phyloP scores from a whole-genome alignment of 2,329 filamentous ascomycete species.

The Corniculantispora saksenae region DNA sequence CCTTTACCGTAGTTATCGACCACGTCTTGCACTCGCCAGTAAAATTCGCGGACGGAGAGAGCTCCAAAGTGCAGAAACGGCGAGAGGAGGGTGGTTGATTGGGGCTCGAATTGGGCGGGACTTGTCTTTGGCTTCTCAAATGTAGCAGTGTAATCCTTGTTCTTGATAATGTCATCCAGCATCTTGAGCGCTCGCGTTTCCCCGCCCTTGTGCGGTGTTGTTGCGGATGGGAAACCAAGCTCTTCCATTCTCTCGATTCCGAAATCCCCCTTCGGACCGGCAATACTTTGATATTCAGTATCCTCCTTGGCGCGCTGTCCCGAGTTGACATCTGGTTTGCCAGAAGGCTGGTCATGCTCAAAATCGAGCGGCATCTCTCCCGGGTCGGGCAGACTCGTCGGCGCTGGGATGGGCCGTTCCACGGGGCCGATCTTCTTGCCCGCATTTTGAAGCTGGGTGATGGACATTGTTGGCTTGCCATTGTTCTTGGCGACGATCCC shows the following conservation, averaged over 20 bases:
- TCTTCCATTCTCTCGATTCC: constrained; percentile 70
- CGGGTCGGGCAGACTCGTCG: constrained; percentile 62
- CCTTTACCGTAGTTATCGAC: constrained; percentile 57
- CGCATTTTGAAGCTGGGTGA: constrained; percentile 64
- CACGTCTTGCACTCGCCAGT: constrained; percentile 68
- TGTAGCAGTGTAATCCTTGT: constrained; percentile 68
- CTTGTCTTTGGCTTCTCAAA: constrained; percentile 78
- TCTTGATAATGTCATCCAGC: constrained; percentile 59
- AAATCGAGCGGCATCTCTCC: constrained; percentile 62
- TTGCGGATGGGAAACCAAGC: constrained; percentile 65
- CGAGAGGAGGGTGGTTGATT: constrained; percentile 71
- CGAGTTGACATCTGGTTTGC: constrained; percentile 61
- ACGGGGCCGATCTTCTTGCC: constrained; percentile 64
- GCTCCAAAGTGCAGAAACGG: constrained; percentile 75
- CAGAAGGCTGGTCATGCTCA: constrained; percentile 53
- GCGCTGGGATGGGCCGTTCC: constrained; percentile 60
- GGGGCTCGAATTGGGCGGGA: constrained; percentile 71
- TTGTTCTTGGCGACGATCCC: constrained; percentile 65
- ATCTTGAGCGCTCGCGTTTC: constrained; percentile 63
- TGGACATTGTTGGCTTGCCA: constrained; percentile 74
- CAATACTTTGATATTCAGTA: constrained; percentile 58
- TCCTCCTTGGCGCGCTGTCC: constrained; percentile 55
- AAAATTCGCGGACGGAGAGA: constrained; percentile 70
- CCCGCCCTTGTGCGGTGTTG: constrained; percentile 69
- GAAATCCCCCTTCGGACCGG: constrained; percentile 70